phyloP scores from a whole-genome alignment of 2,329 filamentous ascomycete genomes.

The Claviceps fusiformis region DNA sequence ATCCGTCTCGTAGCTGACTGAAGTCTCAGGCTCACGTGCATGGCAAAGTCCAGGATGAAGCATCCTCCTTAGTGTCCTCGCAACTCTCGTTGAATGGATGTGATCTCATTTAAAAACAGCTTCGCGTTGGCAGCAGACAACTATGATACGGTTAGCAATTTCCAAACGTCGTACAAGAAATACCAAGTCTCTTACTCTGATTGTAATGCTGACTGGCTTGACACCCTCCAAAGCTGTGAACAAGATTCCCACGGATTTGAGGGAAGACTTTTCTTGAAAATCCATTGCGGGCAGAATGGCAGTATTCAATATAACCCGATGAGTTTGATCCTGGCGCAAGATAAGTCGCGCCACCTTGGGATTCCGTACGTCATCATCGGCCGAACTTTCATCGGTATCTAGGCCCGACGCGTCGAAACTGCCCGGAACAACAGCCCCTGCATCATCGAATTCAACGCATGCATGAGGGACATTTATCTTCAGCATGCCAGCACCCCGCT shows the following conservation, averaged over 20 bases:
- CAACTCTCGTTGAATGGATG: conserved; percentile 37
- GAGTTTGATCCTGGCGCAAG: conserved; percentile 82
- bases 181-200: conserved; percentile 36
- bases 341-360: conserved; percentile 57
- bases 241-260: conserved; percentile 56
- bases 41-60: background rate
- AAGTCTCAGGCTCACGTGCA: background rate
- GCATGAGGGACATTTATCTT: conserved; percentile 64
- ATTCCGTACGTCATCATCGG: conserved; percentile 13
- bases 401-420: conserved; percentile 42
- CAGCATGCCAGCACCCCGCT: conserved; percentile 70
- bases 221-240: conserved; percentile 51
- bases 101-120: conserved; percentile 35
- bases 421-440: conserved; percentile 32
- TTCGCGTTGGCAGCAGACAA: conserved; percentile 41
- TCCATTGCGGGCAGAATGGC: conserved; percentile 65
- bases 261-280: conserved; percentile 62
- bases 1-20: background rate
- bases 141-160: conserved; percentile 18
- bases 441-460: conserved; percentile 41
- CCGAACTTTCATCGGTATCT: conserved; percentile 28
- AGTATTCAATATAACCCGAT: conserved; percentile 77
- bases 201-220: conserved; percentile 44
- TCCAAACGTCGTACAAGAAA: background rate
- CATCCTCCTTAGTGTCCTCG: conserved; percentile 20